Evolutionary conservation across 306 rosid genomes (phyloP), one percentile per base, ranked within the genome.

Genomic region (Mimosa bimucronata): DNA sequence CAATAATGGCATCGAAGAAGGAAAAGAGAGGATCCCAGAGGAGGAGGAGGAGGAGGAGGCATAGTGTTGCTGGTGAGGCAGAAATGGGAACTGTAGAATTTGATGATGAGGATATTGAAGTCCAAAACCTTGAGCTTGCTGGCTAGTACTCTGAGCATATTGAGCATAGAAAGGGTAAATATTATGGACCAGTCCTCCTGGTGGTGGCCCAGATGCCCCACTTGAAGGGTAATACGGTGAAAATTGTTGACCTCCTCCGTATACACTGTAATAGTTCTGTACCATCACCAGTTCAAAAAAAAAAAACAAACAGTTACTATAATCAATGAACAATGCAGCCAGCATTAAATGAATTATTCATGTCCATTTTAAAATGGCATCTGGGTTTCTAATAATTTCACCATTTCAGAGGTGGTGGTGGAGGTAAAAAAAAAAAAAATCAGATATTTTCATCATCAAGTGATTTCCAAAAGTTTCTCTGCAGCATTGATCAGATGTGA

Each of bases 181-280:
- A 83, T 87, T 88, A 41, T 83, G 91, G 84, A 81, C 81, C 79
- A 90, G 77, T 58, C 88, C 88, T 34, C 38, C 38, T 34, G 38
- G 38, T 19, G 91, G 67, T 34, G 86, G 64, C 67, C 92, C 92
- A 25, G 94, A 73, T 76, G 85, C 83, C 72, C 92, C 90, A 66
- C 79, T 72, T 2, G 88, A 66, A 4, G 90, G 38, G 65, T 84
- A 86, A 70, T 87, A 86, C 9, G 95, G 92, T 55, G 89, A 74
- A 62, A 86, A 79, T 29, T 86, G 93, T 79, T 89, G 93, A 31
- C 88, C 91, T 44, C 97, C 93, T 38, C 97, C 93, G 84, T 86
- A 89, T 18, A 89, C 79, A 79, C 88, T 66, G 26, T 89, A 90
- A 74, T 86, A 90, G 78, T 82, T 90, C 97, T 92, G 88, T 31